Percentiles rank a stretch among this genome's conserved stretches.
Conservation (phyloP, 768 basidiomycete species). For the Amanita fuliginea region DNA sequence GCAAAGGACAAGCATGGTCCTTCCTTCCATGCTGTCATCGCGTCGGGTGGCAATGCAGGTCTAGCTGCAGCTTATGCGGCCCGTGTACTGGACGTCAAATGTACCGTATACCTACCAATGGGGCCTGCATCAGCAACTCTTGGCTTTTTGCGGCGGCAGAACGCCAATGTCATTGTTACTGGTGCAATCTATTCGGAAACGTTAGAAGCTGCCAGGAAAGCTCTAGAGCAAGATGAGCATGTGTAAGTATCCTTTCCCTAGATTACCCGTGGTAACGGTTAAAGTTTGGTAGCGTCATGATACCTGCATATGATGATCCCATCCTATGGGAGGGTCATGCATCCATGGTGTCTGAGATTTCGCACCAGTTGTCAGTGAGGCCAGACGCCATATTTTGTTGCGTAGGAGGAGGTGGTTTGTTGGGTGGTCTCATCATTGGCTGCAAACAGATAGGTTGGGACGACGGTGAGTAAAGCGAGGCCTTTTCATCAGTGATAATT, state of each 20-base stretch:
- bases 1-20: constrained; percentile 40
- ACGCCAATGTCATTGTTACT: constrained; percentile 45
- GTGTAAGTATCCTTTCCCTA: constrained; percentile 31
- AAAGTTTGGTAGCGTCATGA: constrained; percentile 36
- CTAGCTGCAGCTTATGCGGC: constrained; percentile 61
- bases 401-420: constrained; percentile 65
- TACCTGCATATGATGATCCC: constrained; percentile 64
- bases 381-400: constrained; percentile 71
- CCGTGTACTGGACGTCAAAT: constrained; percentile 38
- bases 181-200: constrained; percentile 54
- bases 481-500: neutral
- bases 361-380: constrained; percentile 36
- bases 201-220: constrained; percentile 34
- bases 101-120: constrained; percentile 59
- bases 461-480: constrained; percentile 33
- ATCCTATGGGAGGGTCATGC: constrained; percentile 67
- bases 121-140: constrained; percentile 38
- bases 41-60: constrained; percentile 78
- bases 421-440: constrained; percentile 63
- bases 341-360: constrained; percentile 61
- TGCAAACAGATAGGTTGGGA: constrained; percentile 58
- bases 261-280: neutral
- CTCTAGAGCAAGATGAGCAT: constrained; percentile 30
- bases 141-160: constrained; percentile 37
- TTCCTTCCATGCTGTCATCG: constrained; percentile 50